Percentiles rank a stretch among this genome's conserved stretches.
Conservation (phyloP, 345 rosid species). For the Hibiscus trionum region DNA sequence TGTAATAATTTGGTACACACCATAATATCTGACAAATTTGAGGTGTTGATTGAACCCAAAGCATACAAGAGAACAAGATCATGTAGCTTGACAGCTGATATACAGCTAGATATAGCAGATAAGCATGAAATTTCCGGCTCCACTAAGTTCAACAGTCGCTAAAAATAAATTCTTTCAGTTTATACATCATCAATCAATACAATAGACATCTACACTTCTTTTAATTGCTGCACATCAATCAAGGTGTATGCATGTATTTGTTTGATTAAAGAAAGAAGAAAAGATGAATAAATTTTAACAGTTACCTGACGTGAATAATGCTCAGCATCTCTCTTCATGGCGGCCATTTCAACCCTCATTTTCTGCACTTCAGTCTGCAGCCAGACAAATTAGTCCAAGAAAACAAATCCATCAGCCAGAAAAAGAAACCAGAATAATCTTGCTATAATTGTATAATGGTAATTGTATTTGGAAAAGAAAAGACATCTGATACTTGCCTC, state of each 20-base stretch:
- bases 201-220: not conserved
- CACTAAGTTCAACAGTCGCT: not conserved
- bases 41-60: not conserved
- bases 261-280: not conserved
- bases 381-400: constrained; percentile 16
- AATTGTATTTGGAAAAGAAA: not conserved
- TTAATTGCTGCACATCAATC: not conserved
- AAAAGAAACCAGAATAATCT: not conserved
- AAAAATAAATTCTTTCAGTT: not conserved
- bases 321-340: constrained; percentile 99
- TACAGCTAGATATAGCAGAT: not conserved
- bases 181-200: not conserved
- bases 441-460: not conserved
- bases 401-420: not conserved
- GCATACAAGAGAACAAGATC: not conserved
- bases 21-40: not conserved
- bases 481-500: constrained; percentile 50
- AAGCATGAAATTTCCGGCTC: not conserved
- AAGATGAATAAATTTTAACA: constrained; percentile 13
- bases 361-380: constrained; percentile 88
- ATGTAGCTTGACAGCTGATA: not conserved
- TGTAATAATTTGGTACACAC: not conserved
- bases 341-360: constrained; percentile 95
- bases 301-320: constrained; percentile 96
- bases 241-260: not conserved